Evolutionary conservation across 116 monocot genomes (phyloP).

Genomic region (Zostera marina): DNA sequence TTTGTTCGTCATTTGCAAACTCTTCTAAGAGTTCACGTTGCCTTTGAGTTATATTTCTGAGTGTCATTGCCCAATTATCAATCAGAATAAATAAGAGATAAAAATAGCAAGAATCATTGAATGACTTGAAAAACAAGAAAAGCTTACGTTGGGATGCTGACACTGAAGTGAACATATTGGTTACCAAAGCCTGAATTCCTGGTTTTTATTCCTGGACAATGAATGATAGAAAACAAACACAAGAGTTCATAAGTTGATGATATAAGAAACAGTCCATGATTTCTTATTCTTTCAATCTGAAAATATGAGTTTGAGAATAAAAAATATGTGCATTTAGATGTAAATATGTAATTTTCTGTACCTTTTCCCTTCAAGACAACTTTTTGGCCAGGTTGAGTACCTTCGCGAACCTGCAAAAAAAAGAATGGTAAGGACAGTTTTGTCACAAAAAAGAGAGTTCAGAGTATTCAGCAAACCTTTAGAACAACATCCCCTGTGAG

Average conservation of each 20-base stretch:
- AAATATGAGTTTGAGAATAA: background rate
- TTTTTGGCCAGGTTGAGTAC: slow-evolving; percentile 92
- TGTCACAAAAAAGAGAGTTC: background rate
- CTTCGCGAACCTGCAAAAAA: slow-evolving; percentile 55
- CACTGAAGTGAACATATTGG: slow-evolving; percentile 85
- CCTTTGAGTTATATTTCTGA: slow-evolving; percentile 62
- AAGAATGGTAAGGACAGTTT: background rate
- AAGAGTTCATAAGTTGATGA: background rate
- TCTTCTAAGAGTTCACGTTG: slow-evolving; percentile 63
- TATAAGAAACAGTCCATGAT: background rate
- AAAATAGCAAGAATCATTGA: background rate
- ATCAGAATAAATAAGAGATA: background rate
- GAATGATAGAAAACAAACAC: background rate
- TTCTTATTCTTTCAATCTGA: background rate
- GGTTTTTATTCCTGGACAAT: slow-evolving; percentile 43
- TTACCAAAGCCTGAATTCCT: slow-evolving; percentile 55
- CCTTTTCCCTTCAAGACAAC: slow-evolving; percentile 95
- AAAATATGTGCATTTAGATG: background rate
- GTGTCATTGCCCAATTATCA: background rate
- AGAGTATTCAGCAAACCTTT: slow-evolving; percentile 36
- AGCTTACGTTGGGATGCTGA: slow-evolving; percentile 73
- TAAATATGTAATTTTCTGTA: slow-evolving; percentile 15
- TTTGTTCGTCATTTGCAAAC: slow-evolving; percentile 70
- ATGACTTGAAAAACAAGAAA: background rate
- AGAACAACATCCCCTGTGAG: slow-evolving; percentile 84